phyloP scores from a whole-genome alignment of 2,329 filamentous ascomycete species.

The Microsporum ferrugineum region DNA sequence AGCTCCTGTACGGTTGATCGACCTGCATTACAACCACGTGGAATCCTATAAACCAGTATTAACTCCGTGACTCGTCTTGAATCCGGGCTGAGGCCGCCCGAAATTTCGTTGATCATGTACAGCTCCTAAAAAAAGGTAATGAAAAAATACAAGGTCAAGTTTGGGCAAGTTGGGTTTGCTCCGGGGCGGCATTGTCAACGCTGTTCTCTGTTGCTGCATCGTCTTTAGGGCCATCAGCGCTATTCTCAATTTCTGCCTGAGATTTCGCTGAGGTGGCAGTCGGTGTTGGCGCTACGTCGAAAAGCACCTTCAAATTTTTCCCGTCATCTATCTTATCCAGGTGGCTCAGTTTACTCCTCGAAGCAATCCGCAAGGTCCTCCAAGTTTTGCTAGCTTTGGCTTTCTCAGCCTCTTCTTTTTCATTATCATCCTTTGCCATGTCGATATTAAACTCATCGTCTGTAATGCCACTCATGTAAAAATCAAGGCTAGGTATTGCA shows the following conservation, averaged over 20 bases:
- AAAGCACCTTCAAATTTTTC: constrained; percentile 51
- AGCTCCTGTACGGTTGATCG: background rate
- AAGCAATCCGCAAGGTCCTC: constrained; percentile 73
- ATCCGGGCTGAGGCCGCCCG: background rate
- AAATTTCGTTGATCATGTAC: background rate
- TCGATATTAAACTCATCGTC: constrained; percentile 77
- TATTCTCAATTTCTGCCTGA: constrained; percentile 4
- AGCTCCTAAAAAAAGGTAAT: background rate
- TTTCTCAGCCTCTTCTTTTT: constrained; percentile 49
- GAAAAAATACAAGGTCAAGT: background rate
- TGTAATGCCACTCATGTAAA: constrained; percentile 61
- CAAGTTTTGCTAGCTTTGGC: constrained; percentile 81
- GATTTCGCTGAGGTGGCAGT: constrained; percentile 2
- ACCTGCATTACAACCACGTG: background rate
- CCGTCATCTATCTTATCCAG: constrained; percentile 85
- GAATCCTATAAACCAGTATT: background rate
- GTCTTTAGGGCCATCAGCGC: constrained; percentile 6
- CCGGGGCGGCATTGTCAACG: background rate
- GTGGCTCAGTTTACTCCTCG: constrained; percentile 57
- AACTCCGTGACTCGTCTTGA: background rate
- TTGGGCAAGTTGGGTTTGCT: background rate
- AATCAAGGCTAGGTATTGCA: constrained; percentile 56
- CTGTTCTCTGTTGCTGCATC: background rate
- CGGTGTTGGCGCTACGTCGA: constrained; percentile 22
- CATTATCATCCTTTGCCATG: constrained; percentile 57